These are phyloP conservation scores for Zygosaccharomyces sapae DNA, from an alignment of 1,139 yeast species.

Conservation along the genomic window DNA sequence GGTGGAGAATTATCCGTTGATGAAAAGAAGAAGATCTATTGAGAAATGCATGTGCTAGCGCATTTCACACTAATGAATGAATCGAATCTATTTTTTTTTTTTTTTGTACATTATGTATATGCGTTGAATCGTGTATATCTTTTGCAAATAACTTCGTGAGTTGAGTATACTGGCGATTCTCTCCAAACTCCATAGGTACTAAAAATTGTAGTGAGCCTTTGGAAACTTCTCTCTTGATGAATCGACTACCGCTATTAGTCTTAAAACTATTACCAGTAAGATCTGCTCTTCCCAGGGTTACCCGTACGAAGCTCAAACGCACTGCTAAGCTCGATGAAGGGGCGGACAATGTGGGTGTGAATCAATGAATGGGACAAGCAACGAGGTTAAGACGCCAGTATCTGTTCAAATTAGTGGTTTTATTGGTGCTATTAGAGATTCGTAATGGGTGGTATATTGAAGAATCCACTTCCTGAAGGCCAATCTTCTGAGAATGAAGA, in stretches of 20 bases:
- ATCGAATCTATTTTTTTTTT: not conserved
- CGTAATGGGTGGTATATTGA: constrained; percentile 40
- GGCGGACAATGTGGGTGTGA: not conserved
- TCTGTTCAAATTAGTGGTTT: not conserved
- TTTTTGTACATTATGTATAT: not conserved
- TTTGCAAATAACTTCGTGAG: not conserved
- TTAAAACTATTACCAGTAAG: no score
- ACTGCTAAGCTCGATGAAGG: constrained; percentile 1
- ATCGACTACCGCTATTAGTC: no score
- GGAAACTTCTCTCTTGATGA: not conserved
- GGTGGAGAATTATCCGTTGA: constrained; percentile 94
- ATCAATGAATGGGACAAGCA: not conserved
- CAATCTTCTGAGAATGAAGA: constrained; percentile 28
- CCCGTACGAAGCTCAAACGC: not conserved
- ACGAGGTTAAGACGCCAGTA: not conserved
- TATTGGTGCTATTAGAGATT: not conserved
- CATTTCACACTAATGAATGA: not conserved
- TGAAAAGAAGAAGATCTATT: constrained; percentile 93
- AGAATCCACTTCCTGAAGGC: constrained; percentile 36
- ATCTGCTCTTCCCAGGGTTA: not conserved
- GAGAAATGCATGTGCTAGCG: constrained; percentile 16
- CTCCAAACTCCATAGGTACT: not conserved
- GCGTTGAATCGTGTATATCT: constrained; percentile 1
- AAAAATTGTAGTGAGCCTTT: not conserved
- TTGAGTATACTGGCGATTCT: not conserved